Base-by-base conservation (phyloP, 805 yeast species). In the Cyberlindnera xishuangbannaensis region DNA sequence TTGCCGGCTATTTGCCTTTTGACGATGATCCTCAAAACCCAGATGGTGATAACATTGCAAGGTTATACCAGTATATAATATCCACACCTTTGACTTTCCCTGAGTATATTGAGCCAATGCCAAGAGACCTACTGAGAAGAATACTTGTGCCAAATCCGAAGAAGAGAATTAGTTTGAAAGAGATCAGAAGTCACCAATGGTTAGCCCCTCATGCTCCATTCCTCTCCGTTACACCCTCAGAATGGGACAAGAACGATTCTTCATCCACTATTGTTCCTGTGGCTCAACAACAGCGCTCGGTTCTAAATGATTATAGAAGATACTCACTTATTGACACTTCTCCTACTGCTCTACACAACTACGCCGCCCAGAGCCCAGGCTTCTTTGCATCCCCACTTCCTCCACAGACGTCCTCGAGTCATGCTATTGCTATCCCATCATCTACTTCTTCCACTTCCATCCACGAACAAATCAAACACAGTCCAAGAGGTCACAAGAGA, bases 21-120 rank as follows among this genome's bases (percentile, higher is more conserved):
- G 98, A 92, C 54, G 98, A 92, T 59, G 98, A 92, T 57, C 92
- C 95, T 15, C 81, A 83, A 34, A 92, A 92, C 53, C 97, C 96
- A 22, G 96, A 90, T 55, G 95, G 97, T 32, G 83, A 88, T 36
- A 94, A 92, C 59, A 90, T 92, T 53, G 84, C 88, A 15, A 79
- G 82, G 53, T 67, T 92, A 40, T 92, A 92, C 62, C 84, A 81
- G 53, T 92, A 92, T 62, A 92, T 92, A 44, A 86, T 96, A 16
- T 71, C 78, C 32, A 86, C 97, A 2, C 85, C 95, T 4, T 67
- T 92, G 50, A 92, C 96, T 4, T 92, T 92, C 60, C 98, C 98
- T 1, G 97, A 88, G 56, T 88, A 85, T 54, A 76, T 92, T 36
- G 79, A 78, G 26, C 94, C 97, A 3, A 69, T 84, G 55, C 92